A percentile compares a stretch with the other conserved stretches of the same genome.
Evolutionary conservation across 2,329 filamentous ascomycete species (phyloP).

Genomic region (Trichoderma atroviride): DNA sequence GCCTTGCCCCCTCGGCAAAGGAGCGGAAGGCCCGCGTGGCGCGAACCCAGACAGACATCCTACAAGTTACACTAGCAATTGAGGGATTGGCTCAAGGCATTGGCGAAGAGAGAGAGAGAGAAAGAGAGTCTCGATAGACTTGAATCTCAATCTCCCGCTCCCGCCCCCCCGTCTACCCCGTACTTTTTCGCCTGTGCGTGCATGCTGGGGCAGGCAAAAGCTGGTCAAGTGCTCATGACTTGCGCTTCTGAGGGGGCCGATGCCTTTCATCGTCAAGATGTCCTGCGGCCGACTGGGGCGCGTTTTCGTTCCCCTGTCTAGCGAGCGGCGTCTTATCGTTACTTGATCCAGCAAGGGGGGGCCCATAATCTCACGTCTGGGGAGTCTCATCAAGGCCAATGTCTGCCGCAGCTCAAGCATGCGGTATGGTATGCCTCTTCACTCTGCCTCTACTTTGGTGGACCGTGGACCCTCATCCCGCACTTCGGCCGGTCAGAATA

Average conservation of each 20-base stretch:
- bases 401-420: constrained; percentile 2
- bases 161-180: not conserved
- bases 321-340: constrained; percentile 3
- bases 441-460: not conserved
- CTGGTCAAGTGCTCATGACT: not conserved
- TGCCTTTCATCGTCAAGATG: not conserved
- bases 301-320: constrained; percentile 6
- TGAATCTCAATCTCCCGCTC: not conserved
- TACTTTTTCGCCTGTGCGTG: not conserved
- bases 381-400: constrained; percentile 8
- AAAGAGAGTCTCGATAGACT: not conserved
- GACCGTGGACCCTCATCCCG: constrained; percentile 1
- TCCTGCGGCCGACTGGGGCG: constrained; percentile 12
- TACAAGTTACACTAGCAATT: not conserved
- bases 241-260: not conserved
- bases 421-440: not conserved
- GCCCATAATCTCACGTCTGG: constrained; percentile 17
- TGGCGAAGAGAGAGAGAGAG: not conserved
- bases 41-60: constrained; percentile 2
- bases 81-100: not conserved
- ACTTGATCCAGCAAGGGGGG: constrained; percentile 1
- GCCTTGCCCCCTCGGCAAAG: not conserved
- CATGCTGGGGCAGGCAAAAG: not conserved
- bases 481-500: constrained; percentile 4
- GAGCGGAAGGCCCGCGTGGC: not conserved